Base-by-base conservation (phyloP, 257 asterid genomes). In the Nicotiana otophora region DNA sequence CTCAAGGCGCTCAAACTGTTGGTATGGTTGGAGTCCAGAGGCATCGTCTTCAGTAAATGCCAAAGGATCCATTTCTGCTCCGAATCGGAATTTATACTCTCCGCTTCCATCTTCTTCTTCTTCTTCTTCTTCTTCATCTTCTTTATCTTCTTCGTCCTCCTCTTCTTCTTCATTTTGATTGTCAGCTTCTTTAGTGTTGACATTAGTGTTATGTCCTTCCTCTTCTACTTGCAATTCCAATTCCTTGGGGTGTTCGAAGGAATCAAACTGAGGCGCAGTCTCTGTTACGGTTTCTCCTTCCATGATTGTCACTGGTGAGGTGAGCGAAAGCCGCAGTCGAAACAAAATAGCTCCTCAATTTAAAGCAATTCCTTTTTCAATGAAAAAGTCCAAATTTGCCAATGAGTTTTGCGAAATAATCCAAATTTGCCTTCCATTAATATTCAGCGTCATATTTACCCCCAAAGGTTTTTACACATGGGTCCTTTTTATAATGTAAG, bases 21-120 rank as follows among this genome's bases (percentile, higher is more conserved):
- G 87, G 39, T 94, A 94, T 77, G 92, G 95, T 85, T 89, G 94
- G 81, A 89, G 83, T 5, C 96, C 94, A 39, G 91, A 90, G 55
- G 95, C 87, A 15, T 90, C 93, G 7, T 89, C 90, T 84, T 93
- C 91, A 0, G 90, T 92, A 76, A 95, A 92, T 9, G 91, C 84
- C 28, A 92, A 84, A 67, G 98, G 98, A 72, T 95, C 92, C 97
- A 90, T 92, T 78, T 87, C 96, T 7, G 84, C 95, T 51, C 86
- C 84, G 83, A 95, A 92, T 77, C 86, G 92, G 83, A 93, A 91
- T 51, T 81, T 83, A 82, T 90, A 91, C 68, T 82, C 97, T 23
- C 81, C 89, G 36, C 86, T 91, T 61, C 86, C 93, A 19, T 88
- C 91, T 1, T 85, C 92, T 5, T 85, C 85, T n/a, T 81, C 94